Conservation (phyloP, 2,329 filamentous ascomycete genomes). For the Stemphylium vesicarium region DNA sequence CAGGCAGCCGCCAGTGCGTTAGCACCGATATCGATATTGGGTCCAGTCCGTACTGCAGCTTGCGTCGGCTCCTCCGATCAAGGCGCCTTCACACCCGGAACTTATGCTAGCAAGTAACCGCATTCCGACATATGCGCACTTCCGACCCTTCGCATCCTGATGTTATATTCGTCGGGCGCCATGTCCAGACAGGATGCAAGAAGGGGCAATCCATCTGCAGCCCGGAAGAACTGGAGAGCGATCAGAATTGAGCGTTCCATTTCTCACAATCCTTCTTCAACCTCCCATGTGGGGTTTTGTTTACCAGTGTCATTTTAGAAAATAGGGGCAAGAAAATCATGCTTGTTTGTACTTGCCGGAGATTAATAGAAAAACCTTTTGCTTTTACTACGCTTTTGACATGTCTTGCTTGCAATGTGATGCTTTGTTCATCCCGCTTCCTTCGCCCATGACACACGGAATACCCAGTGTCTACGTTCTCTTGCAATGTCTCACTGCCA, state of each 20-base stretch:
- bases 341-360: constrained; percentile 3
- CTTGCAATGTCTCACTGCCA: no score
- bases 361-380: background rate
- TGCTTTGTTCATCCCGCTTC: no score
- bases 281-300: background rate
- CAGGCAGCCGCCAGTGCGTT: constrained; percentile 13
- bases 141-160: background rate
- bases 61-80: background rate
- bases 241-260: constrained; percentile 2
- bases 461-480: no score
- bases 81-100: background rate
- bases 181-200: background rate
- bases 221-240: background rate
- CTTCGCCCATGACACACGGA: no score
- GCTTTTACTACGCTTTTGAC: background rate
- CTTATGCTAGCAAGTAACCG: background rate
- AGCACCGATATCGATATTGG: constrained; percentile 16
- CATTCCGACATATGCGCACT: background rate
- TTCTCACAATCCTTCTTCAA: constrained; percentile 6
- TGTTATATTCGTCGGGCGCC: background rate
- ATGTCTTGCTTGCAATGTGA: background rate
- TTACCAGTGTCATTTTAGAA: background rate
- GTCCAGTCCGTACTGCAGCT: constrained; percentile 7
- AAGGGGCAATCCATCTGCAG: background rate
- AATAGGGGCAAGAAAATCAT: constrained; percentile 9